phyloP scores from a whole-genome alignment of 495 filamentous ascomycete genomes.

The Symbiotaphrina buchneri region DNA sequence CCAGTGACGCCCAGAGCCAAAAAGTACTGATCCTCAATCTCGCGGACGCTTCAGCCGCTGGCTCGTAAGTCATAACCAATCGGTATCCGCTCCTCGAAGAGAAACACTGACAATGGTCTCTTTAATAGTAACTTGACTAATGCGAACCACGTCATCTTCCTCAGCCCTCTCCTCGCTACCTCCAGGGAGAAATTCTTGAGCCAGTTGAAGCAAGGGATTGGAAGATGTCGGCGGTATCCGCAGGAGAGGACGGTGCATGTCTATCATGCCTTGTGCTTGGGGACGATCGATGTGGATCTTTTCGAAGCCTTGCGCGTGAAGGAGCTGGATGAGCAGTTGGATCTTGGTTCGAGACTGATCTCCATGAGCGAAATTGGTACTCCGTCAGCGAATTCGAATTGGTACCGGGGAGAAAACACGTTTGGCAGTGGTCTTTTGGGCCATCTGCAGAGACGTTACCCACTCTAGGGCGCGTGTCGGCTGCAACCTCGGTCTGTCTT shows the following conservation, averaged over 20 bases:
- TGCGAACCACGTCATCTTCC: conserved; percentile 61
- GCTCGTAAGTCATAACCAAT: conserved; percentile 28
- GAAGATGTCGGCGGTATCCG: conserved; percentile 40
- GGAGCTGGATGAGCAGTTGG: too few relatives aligned
- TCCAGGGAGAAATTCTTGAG: conserved; percentile 34
- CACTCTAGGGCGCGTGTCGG: too few relatives aligned
- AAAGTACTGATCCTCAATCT: conserved; percentile 47
- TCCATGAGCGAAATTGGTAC: too few relatives aligned
- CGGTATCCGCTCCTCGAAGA: background rate
- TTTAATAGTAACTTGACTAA: conserved; percentile 39
- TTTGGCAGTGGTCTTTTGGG: too few relatives aligned
- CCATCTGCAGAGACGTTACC: too few relatives aligned
- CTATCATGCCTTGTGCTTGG: conserved; percentile 39
- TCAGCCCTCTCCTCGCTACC: conserved; percentile 31
- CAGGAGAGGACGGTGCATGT: conserved; percentile 43
- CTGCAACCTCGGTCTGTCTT: too few relatives aligned
- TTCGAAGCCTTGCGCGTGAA: conserved; percentile 21
- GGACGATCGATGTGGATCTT: conserved; percentile 51
- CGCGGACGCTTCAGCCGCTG: conserved; percentile 38
- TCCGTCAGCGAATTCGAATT: too few relatives aligned
- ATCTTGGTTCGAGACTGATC: too few relatives aligned
- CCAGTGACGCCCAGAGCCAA: conserved; percentile 7
- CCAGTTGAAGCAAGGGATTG: conserved; percentile 47
- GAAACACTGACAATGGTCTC: background rate
- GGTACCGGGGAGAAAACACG: too few relatives aligned